phyloP scores from a whole-genome alignment of 2,329 filamentous ascomycete species.

The Fusarium palustre region DNA sequence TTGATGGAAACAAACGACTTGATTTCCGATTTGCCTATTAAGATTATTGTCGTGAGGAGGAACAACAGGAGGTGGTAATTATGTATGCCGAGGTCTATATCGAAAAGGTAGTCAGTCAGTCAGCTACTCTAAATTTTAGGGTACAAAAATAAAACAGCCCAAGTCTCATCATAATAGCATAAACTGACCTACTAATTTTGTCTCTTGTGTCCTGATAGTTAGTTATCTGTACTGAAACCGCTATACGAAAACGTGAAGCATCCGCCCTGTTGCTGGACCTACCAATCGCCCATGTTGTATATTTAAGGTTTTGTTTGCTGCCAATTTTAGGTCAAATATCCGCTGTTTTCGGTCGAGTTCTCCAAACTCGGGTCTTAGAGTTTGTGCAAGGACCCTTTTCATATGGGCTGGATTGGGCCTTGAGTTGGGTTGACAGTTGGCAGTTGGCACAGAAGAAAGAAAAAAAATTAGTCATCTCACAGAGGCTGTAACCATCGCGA shows the following conservation, averaged over 20 bases:
- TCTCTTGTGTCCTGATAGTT: background rate
- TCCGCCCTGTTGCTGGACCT: background rate
- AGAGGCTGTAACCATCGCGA: background rate
- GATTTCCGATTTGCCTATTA: constrained; percentile 65
- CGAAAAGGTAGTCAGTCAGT: background rate
- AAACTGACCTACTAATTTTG: background rate
- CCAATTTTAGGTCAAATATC: constrained; percentile 7
- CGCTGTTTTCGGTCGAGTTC: constrained; percentile 20
- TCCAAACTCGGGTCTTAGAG: constrained; percentile 5
- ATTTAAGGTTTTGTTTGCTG: constrained; percentile 15
- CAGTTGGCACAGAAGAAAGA: background rate
- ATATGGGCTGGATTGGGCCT: background rate
- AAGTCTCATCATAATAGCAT: background rate
- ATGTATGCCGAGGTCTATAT: background rate
- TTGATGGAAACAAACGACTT: constrained; percentile 62
- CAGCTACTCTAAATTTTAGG: background rate
- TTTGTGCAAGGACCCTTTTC: constrained; percentile 11
- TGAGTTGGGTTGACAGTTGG: background rate
- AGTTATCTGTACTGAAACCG: background rate
- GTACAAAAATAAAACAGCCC: background rate
- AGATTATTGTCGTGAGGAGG: background rate
- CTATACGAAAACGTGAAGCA: background rate
- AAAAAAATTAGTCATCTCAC: constrained; percentile 6
- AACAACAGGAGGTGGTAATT: background rate
- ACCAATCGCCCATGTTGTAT: background rate